Percentiles rank a stretch among this genome's conserved stretches.
Conservation (phyloP, 176 grass and related monocot genomes). For the Miscanthus lutarioriparius region DNA sequence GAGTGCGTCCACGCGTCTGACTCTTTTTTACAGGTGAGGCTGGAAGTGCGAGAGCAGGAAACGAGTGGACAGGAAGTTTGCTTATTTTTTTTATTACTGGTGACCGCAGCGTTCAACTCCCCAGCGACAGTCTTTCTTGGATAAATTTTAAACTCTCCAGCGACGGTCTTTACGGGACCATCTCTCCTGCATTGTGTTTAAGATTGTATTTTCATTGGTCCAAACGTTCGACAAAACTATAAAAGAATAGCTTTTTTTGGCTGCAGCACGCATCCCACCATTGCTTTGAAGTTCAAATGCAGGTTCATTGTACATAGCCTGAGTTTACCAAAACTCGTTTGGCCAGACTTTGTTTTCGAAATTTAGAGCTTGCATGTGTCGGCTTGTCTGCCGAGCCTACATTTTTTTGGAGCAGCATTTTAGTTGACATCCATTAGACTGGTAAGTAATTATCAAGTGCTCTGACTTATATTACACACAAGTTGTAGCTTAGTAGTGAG, state of each 20-base stretch:
- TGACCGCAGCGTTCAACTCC: too few relatives aligned
- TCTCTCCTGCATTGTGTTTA: constrained; percentile 13
- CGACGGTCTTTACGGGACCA: too few relatives aligned
- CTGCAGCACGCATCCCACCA: not conserved
- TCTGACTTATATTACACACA: not conserved
- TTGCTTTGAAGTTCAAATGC: not conserved
- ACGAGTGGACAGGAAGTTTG: too few relatives aligned
- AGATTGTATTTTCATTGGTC: not conserved
- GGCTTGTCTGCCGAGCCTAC: constrained; percentile 3
- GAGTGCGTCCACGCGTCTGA: too few relatives aligned
- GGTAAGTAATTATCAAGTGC: not conserved
- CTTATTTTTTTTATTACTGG: too few relatives aligned
- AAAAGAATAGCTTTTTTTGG: not conserved
- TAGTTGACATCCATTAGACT: constrained; percentile 13
- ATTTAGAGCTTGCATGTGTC: constrained; percentile 1
- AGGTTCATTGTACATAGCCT: constrained; percentile 23
- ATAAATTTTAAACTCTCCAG: too few relatives aligned
- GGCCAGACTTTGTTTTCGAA: not conserved
- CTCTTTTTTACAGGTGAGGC: too few relatives aligned
- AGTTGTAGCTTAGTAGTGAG: not conserved
- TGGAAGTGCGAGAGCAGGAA: too few relatives aligned
- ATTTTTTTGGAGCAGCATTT: not conserved
- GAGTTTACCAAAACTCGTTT: not conserved
- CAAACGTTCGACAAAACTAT: not conserved
- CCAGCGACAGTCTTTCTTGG: too few relatives aligned